Evolutionary conservation across 1,284 basidiomycete genomes (phyloP), one percentile per base, ranked within the genome.

Genomic region (Malassezia sympodialis): DNA sequence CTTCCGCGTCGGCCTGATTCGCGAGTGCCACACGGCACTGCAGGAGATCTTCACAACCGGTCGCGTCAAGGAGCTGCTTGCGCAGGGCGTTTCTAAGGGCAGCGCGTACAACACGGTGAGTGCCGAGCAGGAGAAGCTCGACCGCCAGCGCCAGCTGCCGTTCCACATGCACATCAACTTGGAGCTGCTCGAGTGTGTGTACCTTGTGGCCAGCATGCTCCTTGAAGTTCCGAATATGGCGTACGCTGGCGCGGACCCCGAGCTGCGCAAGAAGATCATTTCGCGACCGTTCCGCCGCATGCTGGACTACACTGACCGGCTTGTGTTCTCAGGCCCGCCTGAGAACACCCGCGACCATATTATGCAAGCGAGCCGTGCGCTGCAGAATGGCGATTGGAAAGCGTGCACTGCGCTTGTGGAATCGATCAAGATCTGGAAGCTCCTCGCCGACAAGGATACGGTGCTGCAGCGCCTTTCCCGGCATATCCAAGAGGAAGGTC

Each of bases 131-230:
- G 94, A 98, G 76, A 88, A 90, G 75, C 84, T 90, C 7, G 94
- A 98, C 76, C 88, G 90, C 67, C 87, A 90, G 66, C 83, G 93
- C 43, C 88, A 96, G 70, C 80, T 99, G 23, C 94, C 94, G 30
- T 99, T 98, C 85, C 94, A 99, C 77, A 89, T 98, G 87, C 94
- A 99, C 79, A 93, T 98, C 78, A 98, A 98, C 79, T 88, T 94
- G 14, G 94, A 98, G 77, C 80, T 99, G 26, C 80, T 98, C 59
- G 94, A 98, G 77, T 91, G 90, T 40, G 91, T 90, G 8, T 99
- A 96, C 81, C 80, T 99, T 40, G 90, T 94, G 35, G 93, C 89
- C 17, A 94, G 89, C 77, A 99, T 99, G 94, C 81, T 99, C 39
- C 85, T 96, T 49, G 94, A 98, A 78, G 90, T 98, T 23, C 94